Evolutionary conservation across 2,329 filamentous ascomycete genomes (phyloP), one percentile per base, ranked within the genome.

Genomic region (Calonectria hawksworthii): DNA sequence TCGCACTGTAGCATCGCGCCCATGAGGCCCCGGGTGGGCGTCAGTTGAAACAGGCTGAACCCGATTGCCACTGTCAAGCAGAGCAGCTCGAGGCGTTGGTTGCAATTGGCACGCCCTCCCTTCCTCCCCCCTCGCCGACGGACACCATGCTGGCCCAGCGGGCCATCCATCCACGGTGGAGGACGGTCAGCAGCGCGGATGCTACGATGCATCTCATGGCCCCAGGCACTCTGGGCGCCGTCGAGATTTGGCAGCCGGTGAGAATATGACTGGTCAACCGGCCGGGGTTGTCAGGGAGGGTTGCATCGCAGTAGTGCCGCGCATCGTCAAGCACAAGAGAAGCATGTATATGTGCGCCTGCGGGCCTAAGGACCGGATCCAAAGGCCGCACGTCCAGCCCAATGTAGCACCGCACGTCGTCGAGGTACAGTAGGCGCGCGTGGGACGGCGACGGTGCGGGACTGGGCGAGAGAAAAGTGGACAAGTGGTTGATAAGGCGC

Each of bases 191-290:
- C 64, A 36, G 26, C 26, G 56, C 54, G 59, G 54, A 65, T 73
- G 28, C 65, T 74, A 70, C 72, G 66, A 70, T 70, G 72, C 72
- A 74, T 74, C 72, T 74, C 66, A 69, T 69, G 71, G 56, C 50
- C 72, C 66, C 67, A 66, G 47, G 59, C 59, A 66, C 66, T 41
- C 66, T 54, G 36, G 14, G 28, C 36, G 28, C 47, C 36, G 50
- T 51, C 66, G 50, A 73, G 56, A 69, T 69, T 73, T 59, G 56
- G 59, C 71, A 59, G 69, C 71, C 71, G 66, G 71, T 73, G 59
- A 69, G 32, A 52, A 70, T 70, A 52, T 70, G 66, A 69, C 66
- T 66, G 51, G 72, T 70, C 56, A 67, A 51, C 23, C 8, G 21
- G 50, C 47, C 34, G 16, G 56, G 64, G 70, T 51, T 28, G 51